Base-by-base conservation (phyloP, 352 stramenopile species). In the Phytopythium litorale region DNA sequence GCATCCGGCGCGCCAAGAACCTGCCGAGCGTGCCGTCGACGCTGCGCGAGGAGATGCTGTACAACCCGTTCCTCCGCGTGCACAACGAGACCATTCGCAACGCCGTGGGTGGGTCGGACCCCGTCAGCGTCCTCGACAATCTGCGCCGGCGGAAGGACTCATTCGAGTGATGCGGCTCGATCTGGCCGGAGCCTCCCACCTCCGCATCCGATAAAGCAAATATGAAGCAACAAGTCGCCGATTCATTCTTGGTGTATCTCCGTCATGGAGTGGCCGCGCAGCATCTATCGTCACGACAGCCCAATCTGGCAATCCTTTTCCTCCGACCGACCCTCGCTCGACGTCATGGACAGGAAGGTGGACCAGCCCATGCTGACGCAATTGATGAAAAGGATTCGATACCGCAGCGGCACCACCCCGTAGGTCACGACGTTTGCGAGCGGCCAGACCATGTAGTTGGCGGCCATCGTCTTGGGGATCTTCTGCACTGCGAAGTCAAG, bases 11-110 rank as follows among this genome's bases (percentile, higher is more conserved):
- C 33, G 72, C 81, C 8, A 95, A 95, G 73, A 84, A 91, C 23
- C 62, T 98, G 50, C 92, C 96, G 8, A 98, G 90, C 19, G 84
- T 99, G 7, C 96, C 96, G 9, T 98, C 81, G 43, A 94, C 91
- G 23, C 68, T 95, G 53, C 77, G 79, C 33, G 87, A 95, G 66
- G 87, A 95, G 65, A 95, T 95, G 84, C 71, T 83, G 33, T 95
- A 92, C 69, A 95, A 95, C 35, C 87, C 87, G 18, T 95, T 95
- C 73, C 60, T 95, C 50, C 81, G 87, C 28, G 84, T 95, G 43
- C 87, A 95, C 68, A 81, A 89, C 54, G 82, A 92, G 49, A 81
- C 82, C 12, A 95, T 95, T 57, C 81, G 81, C 56, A 92, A 87
- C 58, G 84, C 87, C 25, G 87, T 92, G 1, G 87, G 87, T 8